Conservation (phyloP, 148 eudicot genomes). For the Oxyria digyna region DNA sequence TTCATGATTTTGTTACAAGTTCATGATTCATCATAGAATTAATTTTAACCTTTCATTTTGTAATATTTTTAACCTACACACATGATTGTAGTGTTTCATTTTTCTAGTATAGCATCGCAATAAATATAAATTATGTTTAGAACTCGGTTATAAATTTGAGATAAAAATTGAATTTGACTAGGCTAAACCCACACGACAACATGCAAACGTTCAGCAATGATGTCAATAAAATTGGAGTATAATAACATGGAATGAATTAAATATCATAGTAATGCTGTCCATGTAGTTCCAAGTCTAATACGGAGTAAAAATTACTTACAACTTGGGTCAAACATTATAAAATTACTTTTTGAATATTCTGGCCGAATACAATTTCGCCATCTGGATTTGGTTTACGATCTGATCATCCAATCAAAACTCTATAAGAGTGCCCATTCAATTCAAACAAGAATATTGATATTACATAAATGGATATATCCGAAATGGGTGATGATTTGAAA, state of each 20-base stretch:
- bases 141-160: neutral
- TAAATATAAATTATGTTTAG: neutral
- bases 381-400: neutral
- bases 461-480: neutral
- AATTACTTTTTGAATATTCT: neutral
- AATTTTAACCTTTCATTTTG: no score
- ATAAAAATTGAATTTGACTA: neutral
- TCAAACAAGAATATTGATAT: neutral
- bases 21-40: no score
- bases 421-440: neutral
- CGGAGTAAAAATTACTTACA: no score
- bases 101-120: neutral
- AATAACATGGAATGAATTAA: neutral
- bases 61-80: no score
- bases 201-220: slow-evolving; percentile 2
- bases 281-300: neutral
- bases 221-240: neutral
- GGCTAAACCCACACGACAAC: neutral
- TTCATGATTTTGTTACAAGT: no score
- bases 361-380: neutral
- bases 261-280: neutral
- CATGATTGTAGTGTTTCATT: no score
- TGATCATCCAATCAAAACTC: neutral
- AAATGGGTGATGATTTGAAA: slow-evolving; percentile 5
- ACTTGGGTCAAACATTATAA: neutral